Percentiles rank a stretch among this genome's conserved stretches.
These are phyloP conservation scores for Phytophthora idaei DNA, from an alignment of 352 stramenopile species.

Conservation along the genomic window DNA sequence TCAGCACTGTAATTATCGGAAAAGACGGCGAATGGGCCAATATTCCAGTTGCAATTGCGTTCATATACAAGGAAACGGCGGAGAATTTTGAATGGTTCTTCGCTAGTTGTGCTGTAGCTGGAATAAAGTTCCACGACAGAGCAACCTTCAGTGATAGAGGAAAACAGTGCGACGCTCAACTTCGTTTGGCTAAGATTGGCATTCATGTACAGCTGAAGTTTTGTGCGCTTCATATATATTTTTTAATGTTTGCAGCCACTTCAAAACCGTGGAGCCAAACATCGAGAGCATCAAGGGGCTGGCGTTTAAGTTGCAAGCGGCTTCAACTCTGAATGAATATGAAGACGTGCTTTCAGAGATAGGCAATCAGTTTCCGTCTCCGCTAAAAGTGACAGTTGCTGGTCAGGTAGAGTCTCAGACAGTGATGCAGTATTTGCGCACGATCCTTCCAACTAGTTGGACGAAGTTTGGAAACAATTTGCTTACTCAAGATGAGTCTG, in stretches of 20 bases:
- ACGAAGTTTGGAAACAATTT: conserved; percentile 5
- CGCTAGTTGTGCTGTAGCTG: conserved; percentile 5
- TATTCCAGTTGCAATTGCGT: conserved; percentile 2
- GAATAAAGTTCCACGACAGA: conserved; percentile 4
- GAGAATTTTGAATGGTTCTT: conserved; percentile 26
- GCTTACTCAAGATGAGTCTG: not conserved
- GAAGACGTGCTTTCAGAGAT: not conserved
- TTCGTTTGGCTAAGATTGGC: not conserved
- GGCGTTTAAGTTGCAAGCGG: conserved; percentile 3
- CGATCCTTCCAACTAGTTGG: conserved; percentile 16
- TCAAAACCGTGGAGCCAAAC: conserved; percentile 6
- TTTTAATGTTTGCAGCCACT: conserved; percentile 22
- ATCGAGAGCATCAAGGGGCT: conserved; percentile 1
- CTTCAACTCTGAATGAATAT: conserved; percentile 8
- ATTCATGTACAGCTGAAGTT: conserved; percentile 6
- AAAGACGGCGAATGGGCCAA: conserved; percentile 10
- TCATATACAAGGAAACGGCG: not conserved
- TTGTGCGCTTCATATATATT: conserved; percentile 11
- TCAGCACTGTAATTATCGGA: too few species aligned
- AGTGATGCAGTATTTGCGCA: not conserved
- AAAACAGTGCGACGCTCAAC: conserved; percentile 13
- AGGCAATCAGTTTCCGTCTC: not conserved
- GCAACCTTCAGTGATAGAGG: conserved; percentile 9
- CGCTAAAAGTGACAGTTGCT: not conserved
- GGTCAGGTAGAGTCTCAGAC: not conserved